Percentiles rank a stretch among this genome's conserved stretches.
These are phyloP conservation scores for Psilocybe cyanescens DNA, from an alignment of 768 basidiomycete species.

Conservation along the genomic window DNA sequence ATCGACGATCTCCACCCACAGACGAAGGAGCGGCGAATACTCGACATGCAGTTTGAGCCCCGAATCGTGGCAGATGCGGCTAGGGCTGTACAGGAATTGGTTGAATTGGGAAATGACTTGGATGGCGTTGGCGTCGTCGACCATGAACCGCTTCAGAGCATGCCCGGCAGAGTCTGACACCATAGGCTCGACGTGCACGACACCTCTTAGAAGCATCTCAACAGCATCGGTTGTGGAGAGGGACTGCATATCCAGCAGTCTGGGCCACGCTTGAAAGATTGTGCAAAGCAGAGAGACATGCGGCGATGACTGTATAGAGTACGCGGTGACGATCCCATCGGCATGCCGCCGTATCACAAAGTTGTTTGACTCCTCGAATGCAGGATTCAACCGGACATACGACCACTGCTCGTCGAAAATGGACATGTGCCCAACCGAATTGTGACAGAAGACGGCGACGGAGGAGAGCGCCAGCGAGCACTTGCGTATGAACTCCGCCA, in stretches of 20 bases:
- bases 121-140: constrained; percentile 56
- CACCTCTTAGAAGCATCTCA: constrained; percentile 79
- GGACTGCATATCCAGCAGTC: constrained; percentile 62
- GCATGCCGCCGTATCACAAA: constrained; percentile 69
- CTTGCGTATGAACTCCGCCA: constrained; percentile 75
- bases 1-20: constrained; percentile 79
- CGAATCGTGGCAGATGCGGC: constrained; percentile 62
- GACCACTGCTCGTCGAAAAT: constrained; percentile 88
- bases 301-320: constrained; percentile 60
- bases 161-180: constrained; percentile 70
- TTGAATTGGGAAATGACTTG: constrained; percentile 68
- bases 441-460: constrained; percentile 63
- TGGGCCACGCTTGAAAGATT: constrained; percentile 85
- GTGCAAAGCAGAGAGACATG: constrained; percentile 76
- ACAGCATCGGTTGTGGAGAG: constrained; percentile 63
- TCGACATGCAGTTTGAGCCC: constrained; percentile 68
- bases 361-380: constrained; percentile 74
- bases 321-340: constrained; percentile 64
- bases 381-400: constrained; percentile 55
- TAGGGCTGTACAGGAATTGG: constrained; percentile 74
- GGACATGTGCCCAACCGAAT: constrained; percentile 73
- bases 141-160: constrained; percentile 76
- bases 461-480: constrained; percentile 57
- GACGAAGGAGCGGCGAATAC: constrained; percentile 62
- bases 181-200: constrained; percentile 83